Conservation (phyloP, 208 protist species). For the Acanthamoeba royreba region DNA sequence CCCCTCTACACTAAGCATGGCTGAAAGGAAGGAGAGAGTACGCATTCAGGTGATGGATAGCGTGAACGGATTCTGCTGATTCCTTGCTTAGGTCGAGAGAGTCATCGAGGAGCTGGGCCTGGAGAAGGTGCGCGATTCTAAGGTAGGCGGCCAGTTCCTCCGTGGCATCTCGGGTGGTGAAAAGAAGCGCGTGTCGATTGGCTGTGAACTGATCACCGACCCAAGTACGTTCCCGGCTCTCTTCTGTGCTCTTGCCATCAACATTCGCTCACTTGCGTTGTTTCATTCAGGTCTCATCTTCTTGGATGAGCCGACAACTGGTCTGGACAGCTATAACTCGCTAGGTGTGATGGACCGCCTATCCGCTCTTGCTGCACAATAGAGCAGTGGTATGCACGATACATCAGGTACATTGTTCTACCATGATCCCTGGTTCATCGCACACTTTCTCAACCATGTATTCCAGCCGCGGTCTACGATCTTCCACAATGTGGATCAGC, state of each 20-base stretch:
- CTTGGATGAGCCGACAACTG: constrained; percentile 35
- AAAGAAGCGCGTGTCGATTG: neutral
- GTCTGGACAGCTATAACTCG: neutral
- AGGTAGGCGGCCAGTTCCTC: neutral
- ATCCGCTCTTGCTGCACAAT: neutral
- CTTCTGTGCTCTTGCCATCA: too few relatives aligned
- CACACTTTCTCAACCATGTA: neutral
- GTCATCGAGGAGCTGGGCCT: constrained; percentile 50
- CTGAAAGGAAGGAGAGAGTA: neutral
- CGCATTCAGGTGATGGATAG: too few relatives aligned
- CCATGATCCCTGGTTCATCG: too few relatives aligned
- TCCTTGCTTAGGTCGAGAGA: neutral
- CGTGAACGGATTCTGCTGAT: too few relatives aligned
- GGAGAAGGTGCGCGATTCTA: neutral
- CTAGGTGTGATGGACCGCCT: neutral
- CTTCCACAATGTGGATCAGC: constrained; percentile 20
- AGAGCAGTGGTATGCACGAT: constrained; percentile 1
- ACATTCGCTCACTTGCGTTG: too few relatives aligned
- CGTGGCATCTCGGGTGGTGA: constrained; percentile 34
- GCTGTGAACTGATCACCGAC: constrained; percentile 21
- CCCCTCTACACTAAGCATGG: neutral
- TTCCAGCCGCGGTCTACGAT: neutral
- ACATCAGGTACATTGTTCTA: neutral
- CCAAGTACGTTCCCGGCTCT: neutral
- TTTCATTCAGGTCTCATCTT: neutral